Evolutionary conservation across 2,329 filamentous ascomycete species (phyloP).

Genomic region (Cercospora beticola): DNA sequence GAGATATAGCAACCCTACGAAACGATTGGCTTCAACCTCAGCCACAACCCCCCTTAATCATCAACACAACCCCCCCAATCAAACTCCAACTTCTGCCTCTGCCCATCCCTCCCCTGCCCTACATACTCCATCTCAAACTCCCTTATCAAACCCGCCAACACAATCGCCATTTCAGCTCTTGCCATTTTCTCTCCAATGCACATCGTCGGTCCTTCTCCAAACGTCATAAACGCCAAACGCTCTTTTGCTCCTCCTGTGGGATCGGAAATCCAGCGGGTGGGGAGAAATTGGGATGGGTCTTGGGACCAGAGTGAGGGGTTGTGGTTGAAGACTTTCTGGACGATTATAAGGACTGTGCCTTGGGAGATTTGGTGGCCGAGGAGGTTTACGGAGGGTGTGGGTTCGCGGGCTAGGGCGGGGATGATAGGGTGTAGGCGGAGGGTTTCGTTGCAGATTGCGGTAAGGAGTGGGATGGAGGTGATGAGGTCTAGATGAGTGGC

Average conservation of each 20-base stretch:
- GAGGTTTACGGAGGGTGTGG: too few relatives aligned
- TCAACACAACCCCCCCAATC: background rate
- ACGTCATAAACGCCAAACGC: background rate
- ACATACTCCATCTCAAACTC: background rate
- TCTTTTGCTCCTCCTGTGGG: background rate
- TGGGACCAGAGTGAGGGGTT: too few relatives aligned
- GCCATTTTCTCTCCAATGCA: background rate
- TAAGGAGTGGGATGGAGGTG: background rate
- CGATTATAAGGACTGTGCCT: too few relatives aligned
- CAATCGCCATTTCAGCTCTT: background rate
- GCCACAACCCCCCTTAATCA: constrained; percentile 3
- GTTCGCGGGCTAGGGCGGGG: too few relatives aligned
- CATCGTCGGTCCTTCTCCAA: background rate
- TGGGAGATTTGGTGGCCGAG: too few relatives aligned
- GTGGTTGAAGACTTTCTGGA: too few relatives aligned
- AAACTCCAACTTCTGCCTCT: background rate
- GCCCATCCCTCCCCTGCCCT: background rate
- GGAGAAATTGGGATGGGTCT: too few relatives aligned
- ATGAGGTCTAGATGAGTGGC: background rate
- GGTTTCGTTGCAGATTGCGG: background rate
- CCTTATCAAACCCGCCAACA: background rate
- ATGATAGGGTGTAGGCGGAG: background rate
- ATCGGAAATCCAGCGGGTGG: too few relatives aligned
- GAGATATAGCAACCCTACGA: too few relatives aligned
- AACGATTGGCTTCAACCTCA: background rate